Evolutionary conservation across 163 green algal species (phyloP), one percentile per base, ranked within the genome.

Genomic region (Scenedesmus sp.): DNA sequence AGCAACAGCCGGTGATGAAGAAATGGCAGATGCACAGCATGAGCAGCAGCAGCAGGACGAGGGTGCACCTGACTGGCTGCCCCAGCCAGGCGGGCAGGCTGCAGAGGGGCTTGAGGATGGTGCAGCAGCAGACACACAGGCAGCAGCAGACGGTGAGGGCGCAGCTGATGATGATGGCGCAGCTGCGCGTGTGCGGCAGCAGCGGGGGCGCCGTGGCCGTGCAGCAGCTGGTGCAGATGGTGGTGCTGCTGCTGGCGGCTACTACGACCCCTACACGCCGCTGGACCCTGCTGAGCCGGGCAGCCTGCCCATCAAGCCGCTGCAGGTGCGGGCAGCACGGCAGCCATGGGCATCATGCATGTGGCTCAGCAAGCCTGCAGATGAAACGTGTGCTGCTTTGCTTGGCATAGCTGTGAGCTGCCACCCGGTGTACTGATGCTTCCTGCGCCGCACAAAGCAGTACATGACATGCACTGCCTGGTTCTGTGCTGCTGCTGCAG

Each of bases 191-290:
- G 81, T 55, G 86, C 62, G 87, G 34, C 88, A 87, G 86, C 74
- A 85, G 82, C 88, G 74, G 16, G 70, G 66, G 16, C 64, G 34
- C 6, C 55, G 81, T 20, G 73, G 52, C 18, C 59, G 20, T 2
- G 18, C 81, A 4, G 60, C 26, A 52, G 66, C 57, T 66, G 73
- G 20, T 87, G n/a, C 2, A 26, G n/a, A 54, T 73, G 76, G 5
- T 74, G 76, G 20, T 87, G 87, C 70, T 89, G 74, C 88, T 60
- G 93, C 90, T 18, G 84, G 84, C 34, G 52, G 62, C 62, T 74
- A 89, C 16, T 97, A 95, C 83, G 96, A 98, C 90, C 95, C 96
- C 0, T 98, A 96, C 91, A 90, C 88, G 34, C 97, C 95, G 3
- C 93, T 98, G 66, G 95, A 98, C 90, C 93, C 94, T 7, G 52